Evolutionary conservation across 2,329 filamentous ascomycete species (phyloP), one percentile per base, ranked within the genome.

Genomic region (Ophiocordyceps sinensis): DNA sequence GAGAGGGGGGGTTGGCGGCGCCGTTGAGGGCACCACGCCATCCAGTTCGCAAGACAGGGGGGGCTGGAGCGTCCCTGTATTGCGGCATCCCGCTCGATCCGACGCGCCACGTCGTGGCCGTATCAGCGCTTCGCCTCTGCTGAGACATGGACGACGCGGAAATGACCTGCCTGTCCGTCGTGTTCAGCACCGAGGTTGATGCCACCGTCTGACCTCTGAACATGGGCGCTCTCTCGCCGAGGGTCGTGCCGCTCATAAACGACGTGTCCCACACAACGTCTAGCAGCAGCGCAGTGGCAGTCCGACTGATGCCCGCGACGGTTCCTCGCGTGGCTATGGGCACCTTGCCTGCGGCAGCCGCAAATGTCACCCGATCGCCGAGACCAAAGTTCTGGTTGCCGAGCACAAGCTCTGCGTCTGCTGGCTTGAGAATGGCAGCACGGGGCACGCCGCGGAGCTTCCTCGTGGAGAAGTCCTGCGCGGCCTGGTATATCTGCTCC

Each of bases 241-340:
- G 72, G 0, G 85, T 91, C 2, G 88, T 95, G 47, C 91, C 91
- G 55, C 87, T 94, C 88, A 98, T 96, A 62, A 98, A 98, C 0
- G 86, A 83, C 12, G 77, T 76, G 58, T 98, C 93, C 62, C 94
- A 98, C 8, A 98, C 80, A 43, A 96, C 76, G 57, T 98, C 91
- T 31, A 98, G 70, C 43, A 95, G 71, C 37, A 85, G 75, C 23
- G 81, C 82, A 42, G 85, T 83, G 17, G 87, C 73, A 28, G 88
- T 95, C 42, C 85, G 82, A 45, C 87, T 95, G 56, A 95, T 82
- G 30, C 91, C 91, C 43, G 94, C 82, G n/a, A 98, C 85, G 2
- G 91, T 96, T 52, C 93, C 91, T 41, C 82, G 78, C 41, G 84
- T 84, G 30, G 84, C 88, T 52, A 98, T 93, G 1, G 91, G 91